Evolutionary conservation across 768 basidiomycete genomes (phyloP).

Genomic region (Rhizopogon salebrosus): DNA sequence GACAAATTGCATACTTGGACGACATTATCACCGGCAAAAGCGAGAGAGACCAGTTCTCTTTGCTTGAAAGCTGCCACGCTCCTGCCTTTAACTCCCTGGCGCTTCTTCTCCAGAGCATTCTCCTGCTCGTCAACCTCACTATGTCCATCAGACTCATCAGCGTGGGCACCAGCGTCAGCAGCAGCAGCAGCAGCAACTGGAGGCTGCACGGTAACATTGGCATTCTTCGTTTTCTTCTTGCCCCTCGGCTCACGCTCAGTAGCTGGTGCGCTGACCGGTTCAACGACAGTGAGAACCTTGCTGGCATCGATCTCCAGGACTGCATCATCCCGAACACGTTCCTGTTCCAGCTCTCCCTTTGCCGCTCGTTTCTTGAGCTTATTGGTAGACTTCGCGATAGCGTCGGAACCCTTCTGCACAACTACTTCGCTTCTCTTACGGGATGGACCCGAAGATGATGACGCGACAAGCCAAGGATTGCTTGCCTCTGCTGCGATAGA

Average conservation of each 20-base stretch:
- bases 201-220: neutral
- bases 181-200: constrained; percentile 12
- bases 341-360: constrained; percentile 54
- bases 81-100: constrained; percentile 32
- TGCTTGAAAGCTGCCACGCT: constrained; percentile 75
- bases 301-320: constrained; percentile 62
- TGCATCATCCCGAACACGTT: constrained; percentile 67
- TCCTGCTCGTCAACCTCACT: constrained; percentile 75
- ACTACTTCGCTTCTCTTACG: constrained; percentile 72
- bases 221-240: constrained; percentile 9
- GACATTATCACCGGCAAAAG: constrained; percentile 97
- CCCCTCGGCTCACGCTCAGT: constrained; percentile 9
- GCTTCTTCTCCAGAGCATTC: constrained; percentile 38
- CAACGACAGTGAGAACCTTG: constrained; percentile 15
- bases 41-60: constrained; percentile 86
- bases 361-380: constrained; percentile 62
- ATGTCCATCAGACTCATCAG: constrained; percentile 49
- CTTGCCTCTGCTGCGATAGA: constrained; percentile 11
- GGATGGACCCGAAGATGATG: constrained; percentile 38
- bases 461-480: constrained; percentile 81
- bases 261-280: neutral
- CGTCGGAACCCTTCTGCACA: constrained; percentile 61
- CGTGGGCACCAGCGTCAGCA: no score
- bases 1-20: constrained; percentile 55
- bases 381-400: constrained; percentile 62